A percentile compares a stretch with the other conserved stretches of the same genome.
These are phyloP conservation scores for Arachnomyces sp. DNA, from an alignment of 2,329 filamentous ascomycete genomes.

Conservation along the genomic window DNA sequence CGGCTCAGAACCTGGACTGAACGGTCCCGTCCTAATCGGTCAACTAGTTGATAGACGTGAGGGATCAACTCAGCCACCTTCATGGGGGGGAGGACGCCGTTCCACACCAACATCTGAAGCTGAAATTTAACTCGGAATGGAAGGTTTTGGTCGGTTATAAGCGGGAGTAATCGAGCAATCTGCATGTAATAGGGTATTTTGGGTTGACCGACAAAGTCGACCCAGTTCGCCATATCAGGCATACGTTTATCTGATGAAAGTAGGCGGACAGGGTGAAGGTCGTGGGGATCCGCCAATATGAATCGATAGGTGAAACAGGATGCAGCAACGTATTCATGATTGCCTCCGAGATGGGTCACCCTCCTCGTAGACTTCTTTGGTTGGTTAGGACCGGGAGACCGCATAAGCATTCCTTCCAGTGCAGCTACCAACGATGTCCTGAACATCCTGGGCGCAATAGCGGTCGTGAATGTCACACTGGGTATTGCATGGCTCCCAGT, in stretches of 20 bases:
- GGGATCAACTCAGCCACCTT: conserved; percentile 43
- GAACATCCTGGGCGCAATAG: conserved; percentile 15
- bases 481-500: conserved; percentile 7
- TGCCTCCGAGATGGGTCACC: conserved; percentile 13
- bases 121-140: conserved; percentile 54
- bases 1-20: conserved; percentile 48
- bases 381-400: not conserved
- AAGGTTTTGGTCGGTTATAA: conserved; percentile 21
- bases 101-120: conserved; percentile 54
- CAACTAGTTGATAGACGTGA: conserved; percentile 30
- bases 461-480: conserved; percentile 39
- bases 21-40: conserved; percentile 27
- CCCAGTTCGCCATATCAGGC: conserved; percentile 15
- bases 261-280: conserved; percentile 19
- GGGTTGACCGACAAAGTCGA: conserved; percentile 9
- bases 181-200: conserved; percentile 4
- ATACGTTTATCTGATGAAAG: conserved; percentile 16
- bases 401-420: not conserved
- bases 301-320: conserved; percentile 41
- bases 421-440: not conserved
- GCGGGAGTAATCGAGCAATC: conserved; percentile 1
- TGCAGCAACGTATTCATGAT: conserved; percentile 14
- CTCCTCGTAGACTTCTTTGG: conserved; percentile 5
- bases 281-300: conserved; percentile 18
- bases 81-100: conserved; percentile 52